A percentile compares a stretch with the other conserved stretches of the same genome.
phyloP scores from a whole-genome alignment of 495 filamentous ascomycete species.

The Arthonia radiata region DNA sequence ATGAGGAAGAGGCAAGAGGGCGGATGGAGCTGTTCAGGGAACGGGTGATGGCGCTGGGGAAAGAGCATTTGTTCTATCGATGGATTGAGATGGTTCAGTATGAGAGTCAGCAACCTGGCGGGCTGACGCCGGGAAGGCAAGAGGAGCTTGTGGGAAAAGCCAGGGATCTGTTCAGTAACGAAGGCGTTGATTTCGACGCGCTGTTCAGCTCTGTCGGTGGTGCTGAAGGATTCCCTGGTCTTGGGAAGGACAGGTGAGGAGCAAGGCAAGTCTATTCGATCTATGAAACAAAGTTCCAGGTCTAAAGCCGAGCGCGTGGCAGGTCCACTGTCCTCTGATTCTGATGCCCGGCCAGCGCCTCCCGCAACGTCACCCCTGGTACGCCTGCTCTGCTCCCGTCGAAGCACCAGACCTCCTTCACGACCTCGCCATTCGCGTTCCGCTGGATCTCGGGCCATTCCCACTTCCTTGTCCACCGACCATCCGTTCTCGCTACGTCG shows the following conservation, averaged over 20 bases:
- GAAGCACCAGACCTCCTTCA: too few species aligned
- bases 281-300: too few species aligned
- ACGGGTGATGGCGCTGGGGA: conserved; percentile 39
- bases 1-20: conserved; percentile 26
- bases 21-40: conserved; percentile 53
- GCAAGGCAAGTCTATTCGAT: conserved; percentile 19
- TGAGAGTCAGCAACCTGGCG: conserved; percentile 47
- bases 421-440: too few species aligned
- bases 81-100: conserved; percentile 73
- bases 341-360: too few species aligned
- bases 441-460: too few species aligned
- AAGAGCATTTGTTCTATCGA: conserved; percentile 62
- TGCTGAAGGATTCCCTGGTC: conserved; percentile 28
- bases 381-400: too few species aligned
- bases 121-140: conserved; percentile 46
- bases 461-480: too few species aligned
- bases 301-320: too few species aligned
- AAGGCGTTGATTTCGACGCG: conserved; percentile 50
- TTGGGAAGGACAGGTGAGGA: conserved; percentile 8
- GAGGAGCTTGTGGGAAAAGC: conserved; percentile 34
- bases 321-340: too few species aligned
- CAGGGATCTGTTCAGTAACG: conserved; percentile 39
- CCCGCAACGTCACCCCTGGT: too few species aligned
- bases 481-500: too few species aligned
- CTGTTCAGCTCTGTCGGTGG: conserved; percentile 51